These are phyloP conservation scores for Rhipidocladum racemiflorum DNA, from an alignment of 176 grass and related monocot species.

Conservation along the genomic window DNA sequence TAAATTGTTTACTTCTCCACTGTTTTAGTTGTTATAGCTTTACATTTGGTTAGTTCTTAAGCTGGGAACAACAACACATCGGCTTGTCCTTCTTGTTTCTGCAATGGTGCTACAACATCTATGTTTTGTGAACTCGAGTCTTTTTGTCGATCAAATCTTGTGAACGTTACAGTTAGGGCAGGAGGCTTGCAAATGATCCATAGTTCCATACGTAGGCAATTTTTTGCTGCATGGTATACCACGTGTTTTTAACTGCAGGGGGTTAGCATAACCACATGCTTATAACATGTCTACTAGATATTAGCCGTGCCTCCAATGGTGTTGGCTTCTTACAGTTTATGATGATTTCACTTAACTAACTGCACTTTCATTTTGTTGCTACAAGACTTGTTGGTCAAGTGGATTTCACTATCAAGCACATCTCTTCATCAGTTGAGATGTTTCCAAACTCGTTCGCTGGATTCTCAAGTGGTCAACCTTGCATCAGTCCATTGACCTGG, in stretches of 20 bases:
- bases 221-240: neutral
- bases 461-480: slow-evolving; percentile 84
- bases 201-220: too few species aligned
- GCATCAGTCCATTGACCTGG: slow-evolving; percentile 37
- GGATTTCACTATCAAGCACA: slow-evolving; percentile 96
- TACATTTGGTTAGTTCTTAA: slow-evolving; percentile 11
- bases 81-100: neutral
- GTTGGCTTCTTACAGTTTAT: neutral
- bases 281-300: neutral
- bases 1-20: neutral
- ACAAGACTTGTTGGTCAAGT: slow-evolving; percentile 87
- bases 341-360: too few species aligned
- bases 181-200: neutral
- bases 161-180: neutral
- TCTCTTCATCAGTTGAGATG: slow-evolving; percentile 66
- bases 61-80: neutral
- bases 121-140: neutral
- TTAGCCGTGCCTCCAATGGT: neutral
- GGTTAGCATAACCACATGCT: neutral
- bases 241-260: neutral
- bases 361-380: slow-evolving; percentile 24
- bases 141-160: neutral
- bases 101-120: neutral
- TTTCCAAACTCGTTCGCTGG: slow-evolving; percentile 68
- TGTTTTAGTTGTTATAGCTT: neutral